Conservation (phyloP, 495 filamentous ascomycete species). For the Aspergillus heteromorphus region DNA sequence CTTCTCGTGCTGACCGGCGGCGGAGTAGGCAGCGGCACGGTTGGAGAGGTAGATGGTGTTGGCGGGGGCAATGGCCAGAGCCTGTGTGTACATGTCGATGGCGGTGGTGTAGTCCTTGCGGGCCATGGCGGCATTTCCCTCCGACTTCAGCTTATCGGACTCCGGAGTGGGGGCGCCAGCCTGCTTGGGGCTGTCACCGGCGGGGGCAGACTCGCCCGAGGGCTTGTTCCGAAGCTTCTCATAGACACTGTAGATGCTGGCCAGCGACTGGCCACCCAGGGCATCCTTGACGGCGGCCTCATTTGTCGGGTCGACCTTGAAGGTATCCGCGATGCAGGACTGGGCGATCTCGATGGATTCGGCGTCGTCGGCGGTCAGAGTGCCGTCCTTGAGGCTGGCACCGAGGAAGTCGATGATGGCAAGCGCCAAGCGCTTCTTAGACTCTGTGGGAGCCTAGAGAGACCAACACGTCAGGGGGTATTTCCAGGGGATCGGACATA, state of each 20-base stretch:
- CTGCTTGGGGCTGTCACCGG: conserved; percentile 21
- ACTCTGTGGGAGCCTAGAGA: conserved; percentile 52
- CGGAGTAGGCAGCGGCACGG: conserved; percentile 86
- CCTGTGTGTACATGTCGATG: conserved; percentile 80
- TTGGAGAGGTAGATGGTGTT: conserved; percentile 98
- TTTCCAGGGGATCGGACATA: background rate
- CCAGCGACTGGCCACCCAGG: conserved; percentile 75
- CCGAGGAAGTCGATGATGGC: conserved; percentile 94
- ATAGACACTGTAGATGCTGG: conserved; percentile 89
- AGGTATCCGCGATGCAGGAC: conserved; percentile 89
- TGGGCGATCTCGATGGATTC: conserved; percentile 89
- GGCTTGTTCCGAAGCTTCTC: conserved; percentile 82
- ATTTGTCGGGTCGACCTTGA: conserved; percentile 85
- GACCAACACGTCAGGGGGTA: background rate
- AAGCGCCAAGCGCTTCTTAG: conserved; percentile 94
- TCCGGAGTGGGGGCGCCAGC: conserved; percentile 48
- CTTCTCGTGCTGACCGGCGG: conserved; percentile 69
- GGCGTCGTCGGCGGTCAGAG: conserved; percentile 75
- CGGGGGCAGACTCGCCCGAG: conserved; percentile 22
- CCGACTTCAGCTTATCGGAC: conserved; percentile 82
- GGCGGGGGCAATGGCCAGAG: conserved; percentile 68
- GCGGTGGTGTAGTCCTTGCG: conserved; percentile 79
- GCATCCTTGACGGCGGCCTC: conserved; percentile 67
- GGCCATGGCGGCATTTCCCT: conserved; percentile 91
- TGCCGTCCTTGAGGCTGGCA: conserved; percentile 81